A percentile compares a stretch with the other conserved stretches of the same genome.
phyloP scores from a whole-genome alignment of 768 basidiomycete genomes.

The Suillus ampliporus region DNA sequence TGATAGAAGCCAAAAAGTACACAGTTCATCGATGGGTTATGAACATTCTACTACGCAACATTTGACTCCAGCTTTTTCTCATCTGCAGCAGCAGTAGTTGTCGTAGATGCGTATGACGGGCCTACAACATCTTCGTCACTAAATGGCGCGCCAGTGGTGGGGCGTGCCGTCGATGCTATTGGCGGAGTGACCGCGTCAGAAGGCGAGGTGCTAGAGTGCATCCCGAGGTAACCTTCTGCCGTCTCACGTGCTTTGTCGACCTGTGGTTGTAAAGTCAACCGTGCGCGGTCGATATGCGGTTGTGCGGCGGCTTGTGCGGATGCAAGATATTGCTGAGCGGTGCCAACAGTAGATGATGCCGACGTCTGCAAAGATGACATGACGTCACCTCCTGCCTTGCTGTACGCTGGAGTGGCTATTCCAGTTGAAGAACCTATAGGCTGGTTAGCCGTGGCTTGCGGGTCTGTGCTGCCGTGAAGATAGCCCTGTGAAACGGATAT shows the following conservation, averaged over 20 bases:
- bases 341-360: conserved; percentile 35
- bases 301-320: conserved; percentile 24
- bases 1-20: background rate
- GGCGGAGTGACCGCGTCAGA: conserved; percentile 17
- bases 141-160: conserved; percentile 45
- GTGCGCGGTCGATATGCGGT: conserved; percentile 34
- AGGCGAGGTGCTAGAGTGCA: conserved; percentile 11
- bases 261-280: conserved; percentile 36
- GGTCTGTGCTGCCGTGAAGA: conserved; percentile 10
- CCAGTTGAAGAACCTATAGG: conserved; percentile 22
- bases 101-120: conserved; percentile 31
- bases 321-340: conserved; percentile 37
- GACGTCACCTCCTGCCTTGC: conserved; percentile 32
- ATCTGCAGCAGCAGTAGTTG: background rate
- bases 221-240: conserved; percentile 24
- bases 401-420: conserved; percentile 37
- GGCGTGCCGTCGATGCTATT: conserved; percentile 17
- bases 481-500: background rate
- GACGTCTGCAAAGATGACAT: conserved; percentile 37
- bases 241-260: conserved; percentile 30
- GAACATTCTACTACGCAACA: conserved; percentile 7
- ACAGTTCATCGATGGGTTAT: background rate
- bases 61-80: conserved; percentile 11
- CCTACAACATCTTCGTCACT: conserved; percentile 41
- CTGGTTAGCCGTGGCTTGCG: conserved; percentile 13